These are phyloP conservation scores for Pseudogymnoascus sp. DNA, from an alignment of 2,329 filamentous ascomycete genomes.

Conservation along the genomic window DNA sequence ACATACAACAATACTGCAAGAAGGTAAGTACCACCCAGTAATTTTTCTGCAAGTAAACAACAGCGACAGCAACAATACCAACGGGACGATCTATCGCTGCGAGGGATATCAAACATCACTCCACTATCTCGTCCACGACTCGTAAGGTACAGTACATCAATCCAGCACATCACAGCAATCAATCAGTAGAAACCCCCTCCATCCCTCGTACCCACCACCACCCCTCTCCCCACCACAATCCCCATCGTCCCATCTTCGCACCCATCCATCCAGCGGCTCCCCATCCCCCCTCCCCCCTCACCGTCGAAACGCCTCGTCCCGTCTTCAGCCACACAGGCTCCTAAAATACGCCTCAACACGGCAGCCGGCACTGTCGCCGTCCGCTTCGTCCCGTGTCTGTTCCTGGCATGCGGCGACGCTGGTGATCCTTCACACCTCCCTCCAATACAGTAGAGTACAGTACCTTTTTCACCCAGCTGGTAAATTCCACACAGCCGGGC, in stretches of 20 bases:
- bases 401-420: background rate
- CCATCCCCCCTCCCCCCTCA: background rate
- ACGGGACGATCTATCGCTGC: slow-evolving; percentile 1
- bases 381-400: background rate
- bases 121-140: background rate
- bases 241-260: background rate
- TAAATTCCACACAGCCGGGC: background rate
- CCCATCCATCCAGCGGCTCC: background rate
- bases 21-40: background rate
- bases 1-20: background rate
- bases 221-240: background rate
- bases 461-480: background rate
- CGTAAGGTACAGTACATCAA: background rate
- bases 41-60: background rate
- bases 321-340: background rate
- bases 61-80: background rate
- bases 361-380: background rate
- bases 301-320: background rate
- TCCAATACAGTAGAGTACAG: background rate
- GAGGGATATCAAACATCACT: background rate
- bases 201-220: background rate
- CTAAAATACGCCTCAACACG: background rate
- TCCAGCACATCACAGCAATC: background rate
- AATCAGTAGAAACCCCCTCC: background rate
- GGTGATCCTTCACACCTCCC: background rate